Evolutionary conservation across 1,284 basidiomycete species (phyloP).

Genomic region (Trichosporon faecale): DNA sequence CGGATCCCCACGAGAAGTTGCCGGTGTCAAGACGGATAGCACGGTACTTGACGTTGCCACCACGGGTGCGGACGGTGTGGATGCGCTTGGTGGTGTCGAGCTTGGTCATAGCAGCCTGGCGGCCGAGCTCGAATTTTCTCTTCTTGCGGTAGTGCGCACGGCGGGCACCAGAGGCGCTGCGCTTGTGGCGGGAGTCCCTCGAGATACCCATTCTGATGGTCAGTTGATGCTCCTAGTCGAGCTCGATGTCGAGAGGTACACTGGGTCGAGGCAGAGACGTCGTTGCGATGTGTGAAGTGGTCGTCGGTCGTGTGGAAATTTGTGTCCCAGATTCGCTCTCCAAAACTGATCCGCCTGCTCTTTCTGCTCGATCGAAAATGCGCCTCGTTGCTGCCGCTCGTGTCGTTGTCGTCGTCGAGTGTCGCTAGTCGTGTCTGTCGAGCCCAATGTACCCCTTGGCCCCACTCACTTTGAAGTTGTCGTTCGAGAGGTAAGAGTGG

Average conservation of each 20-base stretch:
- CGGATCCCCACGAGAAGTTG: slow-evolving; percentile 96
- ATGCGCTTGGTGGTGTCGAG: slow-evolving; percentile 82
- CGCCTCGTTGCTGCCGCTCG: not conserved
- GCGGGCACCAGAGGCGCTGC: slow-evolving; percentile 86
- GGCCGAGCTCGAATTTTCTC: slow-evolving; percentile 97
- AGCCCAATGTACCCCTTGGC: not conserved
- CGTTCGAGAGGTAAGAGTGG: not conserved
- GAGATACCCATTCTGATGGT: slow-evolving; percentile 68
- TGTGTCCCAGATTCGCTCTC: not conserved
- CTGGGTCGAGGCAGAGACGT: not conserved
- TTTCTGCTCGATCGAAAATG: not conserved
- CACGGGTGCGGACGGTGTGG: slow-evolving; percentile 87
- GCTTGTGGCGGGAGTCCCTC: slow-evolving; percentile 90
- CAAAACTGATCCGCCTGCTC: not conserved
- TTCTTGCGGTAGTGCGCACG: slow-evolving; percentile 91
- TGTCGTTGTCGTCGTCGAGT: not conserved
- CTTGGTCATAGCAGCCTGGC: slow-evolving; percentile 92
- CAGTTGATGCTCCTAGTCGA: not conserved
- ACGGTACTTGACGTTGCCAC: slow-evolving; percentile 88
- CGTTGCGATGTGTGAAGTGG: not conserved
- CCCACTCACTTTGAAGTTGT: not conserved
- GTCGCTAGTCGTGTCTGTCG: not conserved
- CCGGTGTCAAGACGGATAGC: slow-evolving; percentile 90
- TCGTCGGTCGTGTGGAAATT: not conserved
- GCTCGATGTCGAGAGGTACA: not conserved